Conservation (phyloP, 352 stramenopile genomes). For the Phytopythium ostracodes region DNA sequence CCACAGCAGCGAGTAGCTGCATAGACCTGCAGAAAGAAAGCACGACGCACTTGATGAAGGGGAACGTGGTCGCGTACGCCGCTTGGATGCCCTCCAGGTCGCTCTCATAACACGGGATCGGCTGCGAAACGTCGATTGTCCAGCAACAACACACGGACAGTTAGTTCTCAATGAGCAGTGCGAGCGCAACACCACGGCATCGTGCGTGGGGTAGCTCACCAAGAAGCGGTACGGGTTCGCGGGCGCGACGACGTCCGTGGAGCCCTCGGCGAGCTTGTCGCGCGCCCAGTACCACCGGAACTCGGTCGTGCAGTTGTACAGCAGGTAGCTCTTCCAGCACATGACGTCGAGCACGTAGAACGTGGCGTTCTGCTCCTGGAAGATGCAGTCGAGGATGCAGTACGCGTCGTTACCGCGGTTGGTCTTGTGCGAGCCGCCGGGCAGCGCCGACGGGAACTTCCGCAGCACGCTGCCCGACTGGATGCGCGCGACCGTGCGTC, state of each 20-base stretch:
- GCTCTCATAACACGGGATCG: conserved; percentile 85
- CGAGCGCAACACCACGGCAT: not conserved
- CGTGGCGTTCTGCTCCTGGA: conserved; percentile 81
- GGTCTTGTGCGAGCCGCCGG: conserved; percentile 79
- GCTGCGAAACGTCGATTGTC: conserved; percentile 20
- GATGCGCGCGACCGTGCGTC: conserved; percentile 72
- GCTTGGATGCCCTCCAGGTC: conserved; percentile 64
- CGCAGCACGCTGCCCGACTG: conserved; percentile 79
- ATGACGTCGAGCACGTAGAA: conserved; percentile 94
- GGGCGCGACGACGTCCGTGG: conserved; percentile 30
- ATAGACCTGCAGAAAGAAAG: not conserved
- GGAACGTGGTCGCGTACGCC: conserved; percentile 76
- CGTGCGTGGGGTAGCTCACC: conserved; percentile 20
- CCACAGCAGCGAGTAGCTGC: not conserved
- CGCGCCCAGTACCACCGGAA: conserved; percentile 91
- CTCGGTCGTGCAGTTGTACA: conserved; percentile 92
- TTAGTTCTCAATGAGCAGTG: not conserved
- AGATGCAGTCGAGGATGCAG: conserved; percentile 92
- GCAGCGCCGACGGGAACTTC: conserved; percentile 82
- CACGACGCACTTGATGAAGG: conserved; percentile 82
- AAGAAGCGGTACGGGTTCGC: conserved; percentile 78
- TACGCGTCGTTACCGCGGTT: conserved; percentile 65
- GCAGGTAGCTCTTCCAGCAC: conserved; percentile 91
- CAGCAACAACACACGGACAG: not conserved
- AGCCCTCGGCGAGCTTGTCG: conserved; percentile 85